Evolutionary conservation across 1,284 basidiomycete genomes (phyloP).

Genomic region (Ceratorhiza oryzae-sativae): DNA sequence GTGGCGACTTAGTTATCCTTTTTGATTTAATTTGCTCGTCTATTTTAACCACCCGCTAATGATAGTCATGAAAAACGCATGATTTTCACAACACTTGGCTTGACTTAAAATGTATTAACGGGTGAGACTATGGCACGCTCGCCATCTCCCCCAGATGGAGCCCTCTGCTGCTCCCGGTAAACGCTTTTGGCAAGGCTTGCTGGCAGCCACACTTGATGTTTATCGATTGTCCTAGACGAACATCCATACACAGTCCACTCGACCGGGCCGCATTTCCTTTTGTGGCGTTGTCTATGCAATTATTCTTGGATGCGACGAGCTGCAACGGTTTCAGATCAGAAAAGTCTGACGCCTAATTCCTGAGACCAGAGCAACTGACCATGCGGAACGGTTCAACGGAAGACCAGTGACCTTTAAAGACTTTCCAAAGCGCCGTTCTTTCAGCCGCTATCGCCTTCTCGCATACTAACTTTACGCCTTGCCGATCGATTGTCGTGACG

Average conservation of each 20-base stretch:
- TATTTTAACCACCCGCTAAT: too few relatives aligned
- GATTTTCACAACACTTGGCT: too few relatives aligned
- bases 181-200: too few relatives aligned
- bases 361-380: neutral
- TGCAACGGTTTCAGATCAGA: neutral
- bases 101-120: too few relatives aligned
- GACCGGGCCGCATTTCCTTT: conserved; percentile 4
- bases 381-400: neutral
- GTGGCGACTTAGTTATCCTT: neutral
- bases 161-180: too few relatives aligned
- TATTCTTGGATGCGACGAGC: too few relatives aligned
- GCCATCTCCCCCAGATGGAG: too few relatives aligned
- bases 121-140: too few relatives aligned
- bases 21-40: neutral
- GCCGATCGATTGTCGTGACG: neutral
- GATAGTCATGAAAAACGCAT: too few relatives aligned
- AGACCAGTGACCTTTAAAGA: neutral
- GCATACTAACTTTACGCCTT: neutral
- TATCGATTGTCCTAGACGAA: too few relatives aligned
- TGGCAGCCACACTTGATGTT: too few relatives aligned
- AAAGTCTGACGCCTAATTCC: neutral
- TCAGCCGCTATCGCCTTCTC: neutral
- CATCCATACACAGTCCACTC: neutral
- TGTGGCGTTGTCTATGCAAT: too few relatives aligned
- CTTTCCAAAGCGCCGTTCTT: neutral